These are phyloP conservation scores for Xenoacremonium recifei DNA, from an alignment of 2,329 filamentous ascomycete species.

Conservation along the genomic window DNA sequence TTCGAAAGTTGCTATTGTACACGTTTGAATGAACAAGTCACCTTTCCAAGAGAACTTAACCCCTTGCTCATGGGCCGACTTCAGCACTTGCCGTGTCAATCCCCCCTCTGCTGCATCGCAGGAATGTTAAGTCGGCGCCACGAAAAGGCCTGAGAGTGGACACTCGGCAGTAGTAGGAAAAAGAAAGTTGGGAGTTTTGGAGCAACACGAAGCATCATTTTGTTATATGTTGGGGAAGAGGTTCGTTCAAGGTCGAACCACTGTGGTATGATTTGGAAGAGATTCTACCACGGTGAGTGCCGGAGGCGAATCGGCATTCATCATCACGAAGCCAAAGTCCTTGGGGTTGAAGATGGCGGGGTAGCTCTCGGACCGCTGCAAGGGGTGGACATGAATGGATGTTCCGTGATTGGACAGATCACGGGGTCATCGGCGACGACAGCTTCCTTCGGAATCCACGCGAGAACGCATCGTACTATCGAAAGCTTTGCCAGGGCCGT, in stretches of 20 bases:
- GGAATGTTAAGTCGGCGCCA: too few species aligned
- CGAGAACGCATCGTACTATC: background rate
- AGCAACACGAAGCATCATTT: too few species aligned
- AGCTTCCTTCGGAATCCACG: background rate
- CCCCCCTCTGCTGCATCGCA: too few species aligned
- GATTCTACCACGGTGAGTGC: background rate
- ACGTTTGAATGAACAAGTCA: too few species aligned
- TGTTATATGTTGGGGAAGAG: too few species aligned
- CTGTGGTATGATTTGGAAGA: background rate
- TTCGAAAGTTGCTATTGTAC: too few species aligned
- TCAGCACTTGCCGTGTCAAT: too few species aligned
- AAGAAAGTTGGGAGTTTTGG: too few species aligned
- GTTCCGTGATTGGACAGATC: background rate
- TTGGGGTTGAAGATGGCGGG: background rate
- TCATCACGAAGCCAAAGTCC: background rate
- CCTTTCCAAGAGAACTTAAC: too few species aligned
- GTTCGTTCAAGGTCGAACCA: background rate
- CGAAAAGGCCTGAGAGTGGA: too few species aligned
- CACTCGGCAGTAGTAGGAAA: too few species aligned
- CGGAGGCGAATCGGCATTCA: background rate
- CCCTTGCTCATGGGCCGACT: too few species aligned
- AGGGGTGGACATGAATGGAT: background rate
- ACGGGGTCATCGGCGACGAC: background rate
- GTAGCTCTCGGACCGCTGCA: background rate
- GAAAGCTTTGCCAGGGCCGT: background rate